phyloP scores from a whole-genome alignment of 169 alveolate species.

The Cryptosporidium viatorum region DNA sequence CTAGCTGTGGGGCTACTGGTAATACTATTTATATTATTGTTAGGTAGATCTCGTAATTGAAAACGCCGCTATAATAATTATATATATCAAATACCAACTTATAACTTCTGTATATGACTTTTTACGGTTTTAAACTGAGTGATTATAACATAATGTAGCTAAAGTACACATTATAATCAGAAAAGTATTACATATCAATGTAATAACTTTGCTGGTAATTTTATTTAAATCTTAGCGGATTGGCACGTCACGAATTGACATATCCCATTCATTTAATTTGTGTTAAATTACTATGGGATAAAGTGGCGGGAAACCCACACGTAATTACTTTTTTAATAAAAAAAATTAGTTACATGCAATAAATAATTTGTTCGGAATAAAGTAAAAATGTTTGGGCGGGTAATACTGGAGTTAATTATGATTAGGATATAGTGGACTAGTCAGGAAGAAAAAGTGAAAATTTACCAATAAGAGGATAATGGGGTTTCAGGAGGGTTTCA shows the following conservation, averaged over 20 bases:
- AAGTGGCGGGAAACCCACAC: background rate
- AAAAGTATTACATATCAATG: too few species aligned
- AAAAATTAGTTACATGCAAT: background rate
- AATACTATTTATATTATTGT: background rate
- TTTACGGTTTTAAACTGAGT: background rate
- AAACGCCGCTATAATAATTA: background rate
- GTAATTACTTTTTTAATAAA: background rate
- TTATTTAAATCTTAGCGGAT: too few species aligned
- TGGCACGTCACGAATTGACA: background rate
- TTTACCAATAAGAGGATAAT: too few species aligned
- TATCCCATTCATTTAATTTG: background rate
- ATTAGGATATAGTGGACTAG: too few species aligned
- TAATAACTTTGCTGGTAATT: background rate
- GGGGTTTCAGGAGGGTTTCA: too few species aligned
- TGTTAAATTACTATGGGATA: too few species aligned
- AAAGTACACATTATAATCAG: too few species aligned
- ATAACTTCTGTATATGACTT: background rate
- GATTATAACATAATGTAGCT: too few species aligned
- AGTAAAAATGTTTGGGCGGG: background rate
- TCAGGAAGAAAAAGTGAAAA: background rate
- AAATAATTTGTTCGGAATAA: background rate
- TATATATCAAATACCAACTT: background rate
- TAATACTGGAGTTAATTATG: background rate
- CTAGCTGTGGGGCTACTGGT: slow-evolving; percentile 13
- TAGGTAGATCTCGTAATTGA: slow-evolving; percentile 26